Conservation (phyloP, 139 green algal species). For the Chlamydomonas asymmetrica region DNA sequence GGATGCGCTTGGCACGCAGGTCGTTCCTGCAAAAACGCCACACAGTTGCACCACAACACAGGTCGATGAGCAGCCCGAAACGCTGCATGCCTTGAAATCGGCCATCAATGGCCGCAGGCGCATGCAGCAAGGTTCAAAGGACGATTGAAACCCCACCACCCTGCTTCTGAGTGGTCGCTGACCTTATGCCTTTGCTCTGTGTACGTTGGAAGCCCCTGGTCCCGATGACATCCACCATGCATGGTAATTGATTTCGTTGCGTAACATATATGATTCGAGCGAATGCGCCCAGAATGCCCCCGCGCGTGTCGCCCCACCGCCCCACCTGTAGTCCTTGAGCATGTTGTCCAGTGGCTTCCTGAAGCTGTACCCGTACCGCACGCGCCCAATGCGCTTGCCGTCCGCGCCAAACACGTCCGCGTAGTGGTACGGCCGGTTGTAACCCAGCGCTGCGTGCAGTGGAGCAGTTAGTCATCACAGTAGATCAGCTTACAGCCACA, state of each 20-base stretch:
- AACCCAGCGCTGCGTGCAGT: slow-evolving; percentile 43
- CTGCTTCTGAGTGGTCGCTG: too few relatives aligned
- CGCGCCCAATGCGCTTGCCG: slow-evolving; percentile 42
- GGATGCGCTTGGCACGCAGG: slow-evolving; percentile 22
- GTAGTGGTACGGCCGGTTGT: slow-evolving; percentile 53
- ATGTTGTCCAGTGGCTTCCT: slow-evolving; percentile 41
- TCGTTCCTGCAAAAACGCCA: neutral
- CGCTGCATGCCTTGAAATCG: neutral
- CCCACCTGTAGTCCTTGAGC: slow-evolving; percentile 41
- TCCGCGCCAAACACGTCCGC: slow-evolving; percentile 42
- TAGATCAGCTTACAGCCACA: neutral
- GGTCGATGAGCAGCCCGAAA: neutral
- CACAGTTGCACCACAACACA: neutral
- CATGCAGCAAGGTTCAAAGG: too few relatives aligned
- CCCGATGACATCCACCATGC: too few relatives aligned
- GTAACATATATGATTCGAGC: too few relatives aligned
- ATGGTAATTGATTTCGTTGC: too few relatives aligned
- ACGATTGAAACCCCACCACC: too few relatives aligned
- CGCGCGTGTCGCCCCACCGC: too few relatives aligned
- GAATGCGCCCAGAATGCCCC: too few relatives aligned
- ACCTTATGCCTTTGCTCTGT: too few relatives aligned
- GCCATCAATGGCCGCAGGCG: too few relatives aligned
- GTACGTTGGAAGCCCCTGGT: too few relatives aligned
- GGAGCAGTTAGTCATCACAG: neutral
- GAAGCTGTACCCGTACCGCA: slow-evolving; percentile 56